Evolutionary conservation across 257 asterid genomes (phyloP).

Genomic region (Nicotiana undulata): DNA sequence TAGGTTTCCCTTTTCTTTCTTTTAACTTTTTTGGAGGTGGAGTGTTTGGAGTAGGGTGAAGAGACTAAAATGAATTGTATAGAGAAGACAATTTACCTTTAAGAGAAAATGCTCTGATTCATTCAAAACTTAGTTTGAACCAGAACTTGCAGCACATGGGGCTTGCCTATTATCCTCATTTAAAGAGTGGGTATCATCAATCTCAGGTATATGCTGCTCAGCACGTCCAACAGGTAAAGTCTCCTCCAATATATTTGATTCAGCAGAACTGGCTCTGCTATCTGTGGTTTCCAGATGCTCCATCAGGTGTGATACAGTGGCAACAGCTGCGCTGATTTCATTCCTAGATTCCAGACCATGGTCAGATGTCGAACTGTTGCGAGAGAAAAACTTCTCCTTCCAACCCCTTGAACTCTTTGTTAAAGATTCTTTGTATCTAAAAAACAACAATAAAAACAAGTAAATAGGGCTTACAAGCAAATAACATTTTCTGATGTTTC

Average conservation of each 20-base stretch:
- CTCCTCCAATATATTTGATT: conserved; percentile 26
- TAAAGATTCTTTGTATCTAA: conserved; percentile 76
- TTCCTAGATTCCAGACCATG: conserved; percentile 37
- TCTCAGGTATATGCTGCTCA: conserved; percentile 22
- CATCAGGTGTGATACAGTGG: conserved; percentile 47
- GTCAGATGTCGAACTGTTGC: conserved; percentile 42
- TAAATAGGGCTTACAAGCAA: not conserved
- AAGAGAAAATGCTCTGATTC: conserved; percentile 9
- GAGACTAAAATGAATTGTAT: not conserved
- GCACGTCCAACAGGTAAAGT: conserved; percentile 16
- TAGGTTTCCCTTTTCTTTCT: not conserved
- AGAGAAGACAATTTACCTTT: conserved; percentile 18
- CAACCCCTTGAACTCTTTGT: conserved; percentile 89
- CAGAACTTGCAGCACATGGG: conserved; percentile 44
- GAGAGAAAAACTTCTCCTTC: conserved; percentile 88
- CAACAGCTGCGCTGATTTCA: conserved; percentile 29
- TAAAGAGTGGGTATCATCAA: conserved; percentile 22
- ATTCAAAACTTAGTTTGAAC: conserved; percentile 30
- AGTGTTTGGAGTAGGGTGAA: not conserved
- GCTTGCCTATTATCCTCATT: conserved; percentile 31
- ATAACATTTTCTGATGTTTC: not conserved
- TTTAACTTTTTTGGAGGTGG: not conserved
- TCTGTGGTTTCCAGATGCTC: conserved; percentile 55
- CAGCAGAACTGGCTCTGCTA: conserved; percentile 29
- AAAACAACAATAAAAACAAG: not conserved